Evolutionary conservation across 2,329 filamentous ascomycete species (phyloP), one percentile per base, ranked within the genome.

Genomic region (Xylariaceae sp.): DNA sequence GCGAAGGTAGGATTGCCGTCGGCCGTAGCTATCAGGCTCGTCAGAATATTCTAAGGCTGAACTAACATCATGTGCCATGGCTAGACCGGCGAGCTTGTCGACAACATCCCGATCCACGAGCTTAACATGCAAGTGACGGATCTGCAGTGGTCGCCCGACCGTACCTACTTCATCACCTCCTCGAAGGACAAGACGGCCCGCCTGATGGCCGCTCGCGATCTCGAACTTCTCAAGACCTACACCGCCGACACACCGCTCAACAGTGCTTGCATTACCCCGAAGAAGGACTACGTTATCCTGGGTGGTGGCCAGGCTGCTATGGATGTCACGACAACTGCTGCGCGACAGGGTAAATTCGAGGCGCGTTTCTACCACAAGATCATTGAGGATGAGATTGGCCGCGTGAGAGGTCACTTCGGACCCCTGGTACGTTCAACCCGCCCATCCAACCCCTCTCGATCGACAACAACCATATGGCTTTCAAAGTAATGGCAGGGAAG

Each of bases 301-400:
- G 94, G 94, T 70, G 94, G 94, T 85, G 94, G 94, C 69, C 94
- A 99, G 80, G 94, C 92, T 66, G 94, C 94, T 73, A 97, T 97
- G 91, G 93, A 97, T 73, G 94, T 99, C 77, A 99, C 94, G 60
- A 95, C 90, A 57, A 97, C 94, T 55, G 88, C 88, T 39, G 88
- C 92, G 53, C 86, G 94, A 67, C 94, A 99, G 82, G 94, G 94
- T 79, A 97, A 97, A 80, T 99, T 99, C 81, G 94, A 99, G 78
- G 94, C 94, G 50, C 88, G 94, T 67, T 99, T 99, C 84, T 99
- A 97, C 83, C 94, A 99, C 87, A 97, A 96, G 84, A 88, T 99
- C 75, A 97, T 99, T 75, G 92, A 96, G 78, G 93, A 99, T 77
- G 94, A 99, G 81, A 93, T 97, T 72, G 94, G 94, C 68, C 88